These are phyloP conservation scores for Pseudonitzschia delicatissima DNA, from an alignment of 108 stramenopile species.

Conservation along the genomic window DNA sequence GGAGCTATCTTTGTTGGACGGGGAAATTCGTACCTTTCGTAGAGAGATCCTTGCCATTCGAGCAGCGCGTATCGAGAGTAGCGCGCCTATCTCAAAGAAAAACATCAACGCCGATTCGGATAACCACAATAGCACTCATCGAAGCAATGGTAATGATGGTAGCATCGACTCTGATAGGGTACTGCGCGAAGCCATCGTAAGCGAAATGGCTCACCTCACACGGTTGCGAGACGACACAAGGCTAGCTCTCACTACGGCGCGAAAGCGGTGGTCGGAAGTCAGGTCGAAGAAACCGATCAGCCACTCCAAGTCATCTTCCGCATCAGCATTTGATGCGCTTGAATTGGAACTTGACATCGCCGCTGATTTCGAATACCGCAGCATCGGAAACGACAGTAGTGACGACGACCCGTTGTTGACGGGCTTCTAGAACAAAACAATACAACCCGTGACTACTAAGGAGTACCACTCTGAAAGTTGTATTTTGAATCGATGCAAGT, in stretches of 20 bases:
- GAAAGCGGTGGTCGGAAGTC: conserved; percentile 9
- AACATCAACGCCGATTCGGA: background rate
- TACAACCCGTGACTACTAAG: too few species aligned
- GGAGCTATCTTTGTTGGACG: conserved; percentile 12
- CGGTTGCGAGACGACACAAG: conserved; percentile 12
- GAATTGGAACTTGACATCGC: background rate
- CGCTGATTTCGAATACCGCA: background rate
- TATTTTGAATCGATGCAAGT: too few species aligned
- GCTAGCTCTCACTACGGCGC: background rate
- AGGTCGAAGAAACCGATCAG: background rate
- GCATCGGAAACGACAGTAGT: background rate
- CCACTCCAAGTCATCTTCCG: too few species aligned
- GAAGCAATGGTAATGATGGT: background rate
- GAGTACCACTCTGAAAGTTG: too few species aligned
- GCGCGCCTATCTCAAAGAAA: background rate
- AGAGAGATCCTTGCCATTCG: conserved; percentile 13
- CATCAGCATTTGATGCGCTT: background rate
- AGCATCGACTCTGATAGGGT: background rate
- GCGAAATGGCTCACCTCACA: conserved; percentile 14
- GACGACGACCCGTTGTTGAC: background rate
- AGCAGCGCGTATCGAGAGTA: background rate
- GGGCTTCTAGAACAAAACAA: background rate
- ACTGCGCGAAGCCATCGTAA: conserved; percentile 7
- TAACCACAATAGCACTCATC: background rate
- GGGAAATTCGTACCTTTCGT: conserved; percentile 18